Conservation (phyloP, 2,329 filamentous ascomycete genomes). For the Botryotinia narcissicola region DNA sequence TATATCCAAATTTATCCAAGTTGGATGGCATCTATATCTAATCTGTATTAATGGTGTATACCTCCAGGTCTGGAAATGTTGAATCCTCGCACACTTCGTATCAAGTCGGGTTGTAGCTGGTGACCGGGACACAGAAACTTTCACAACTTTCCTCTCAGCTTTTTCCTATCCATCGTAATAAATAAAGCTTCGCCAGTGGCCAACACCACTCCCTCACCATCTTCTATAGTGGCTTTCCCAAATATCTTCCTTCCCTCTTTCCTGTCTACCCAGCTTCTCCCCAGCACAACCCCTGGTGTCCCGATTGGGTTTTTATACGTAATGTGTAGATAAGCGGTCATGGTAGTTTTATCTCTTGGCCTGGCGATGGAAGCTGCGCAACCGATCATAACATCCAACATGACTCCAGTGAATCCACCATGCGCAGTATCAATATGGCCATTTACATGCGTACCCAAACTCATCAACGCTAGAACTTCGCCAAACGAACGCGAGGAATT, state of each 20-base stretch:
- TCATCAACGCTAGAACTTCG: conserved; percentile 26
- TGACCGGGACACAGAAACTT: neutral
- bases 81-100: neutral
- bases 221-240: conserved; percentile 48
- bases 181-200: conserved; percentile 54
- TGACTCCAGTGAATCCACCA: conserved; percentile 55
- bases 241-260: conserved; percentile 55
- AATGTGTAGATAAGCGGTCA: conserved; percentile 55
- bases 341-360: conserved; percentile 26
- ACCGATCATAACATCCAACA: conserved; percentile 56
- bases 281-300: conserved; percentile 49
- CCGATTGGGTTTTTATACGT: conserved; percentile 52
- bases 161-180: conserved; percentile 25
- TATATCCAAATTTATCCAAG: neutral
- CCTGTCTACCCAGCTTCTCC: conserved; percentile 45
- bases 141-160: conserved; percentile 24
- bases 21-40: neutral
- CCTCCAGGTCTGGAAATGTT: neutral
- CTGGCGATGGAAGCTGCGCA: conserved; percentile 21
- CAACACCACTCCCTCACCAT: conserved; percentile 48
- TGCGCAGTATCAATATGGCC: conserved; percentile 56
- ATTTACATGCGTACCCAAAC: conserved; percentile 52
- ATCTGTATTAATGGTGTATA: neutral
- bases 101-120: neutral
- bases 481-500: conserved; percentile 4